phyloP scores from a whole-genome alignment of 768 basidiomycete species.

The Agaricus blazei region DNA sequence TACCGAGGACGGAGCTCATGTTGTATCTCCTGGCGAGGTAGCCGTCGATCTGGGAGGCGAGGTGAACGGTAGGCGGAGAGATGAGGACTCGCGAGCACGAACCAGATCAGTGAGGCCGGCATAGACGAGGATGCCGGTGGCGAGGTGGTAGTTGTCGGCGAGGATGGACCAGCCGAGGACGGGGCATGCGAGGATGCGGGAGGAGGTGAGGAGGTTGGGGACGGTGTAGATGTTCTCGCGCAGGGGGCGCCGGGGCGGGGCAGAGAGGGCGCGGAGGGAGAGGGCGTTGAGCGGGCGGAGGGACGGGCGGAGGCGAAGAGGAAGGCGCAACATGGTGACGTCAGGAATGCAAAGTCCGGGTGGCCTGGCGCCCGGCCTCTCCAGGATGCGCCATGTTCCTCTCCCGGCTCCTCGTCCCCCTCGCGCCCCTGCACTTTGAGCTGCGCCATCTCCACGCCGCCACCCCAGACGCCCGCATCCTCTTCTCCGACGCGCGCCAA shows the following conservation, averaged over 20 bases:
- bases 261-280: too few species aligned
- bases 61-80: neutral
- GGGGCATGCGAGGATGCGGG: conserved; percentile 86
- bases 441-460: conserved; percentile 61
- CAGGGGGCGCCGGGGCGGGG: conserved; percentile 10
- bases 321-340: conserved; percentile 1
- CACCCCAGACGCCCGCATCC: conserved; percentile 40
- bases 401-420: conserved; percentile 39
- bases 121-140: conserved; percentile 80
- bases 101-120: conserved; percentile 94
- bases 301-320: too few species aligned
- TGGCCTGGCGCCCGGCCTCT: neutral
- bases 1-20: conserved; percentile 89
- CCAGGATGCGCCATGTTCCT: conserved; percentile 45
- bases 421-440: conserved; percentile 44
- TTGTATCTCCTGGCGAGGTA: conserved; percentile 83
- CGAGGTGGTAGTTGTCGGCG: conserved; percentile 71
- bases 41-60: conserved; percentile 70
- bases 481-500: conserved; percentile 44
- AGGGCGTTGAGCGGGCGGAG: too few species aligned
- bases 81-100: conserved; percentile 22
- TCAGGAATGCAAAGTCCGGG: neutral
- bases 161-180: conserved; percentile 88
- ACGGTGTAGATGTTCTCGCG: conserved; percentile 92
- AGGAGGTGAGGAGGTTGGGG: conserved; percentile 85